Evolutionary conservation across 1,284 basidiomycete species (phyloP), one percentile per base, ranked within the genome.

Genomic region (Puccinia triticina): DNA sequence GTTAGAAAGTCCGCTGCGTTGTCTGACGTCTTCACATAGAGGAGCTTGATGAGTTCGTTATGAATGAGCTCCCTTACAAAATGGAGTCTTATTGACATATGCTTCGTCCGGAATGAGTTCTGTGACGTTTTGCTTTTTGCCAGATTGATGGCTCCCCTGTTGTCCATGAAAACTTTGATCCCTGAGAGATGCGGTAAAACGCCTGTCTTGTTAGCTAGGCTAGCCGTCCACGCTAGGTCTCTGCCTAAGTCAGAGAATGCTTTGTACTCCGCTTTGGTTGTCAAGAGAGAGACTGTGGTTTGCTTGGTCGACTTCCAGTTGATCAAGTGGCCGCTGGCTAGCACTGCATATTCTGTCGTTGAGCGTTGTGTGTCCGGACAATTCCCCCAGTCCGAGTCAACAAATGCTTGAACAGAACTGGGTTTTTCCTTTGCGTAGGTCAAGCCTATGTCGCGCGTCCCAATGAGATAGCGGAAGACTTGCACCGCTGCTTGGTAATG

Each of bases 21-120:
- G 16, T 66, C 12, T 5, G 10, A 11, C 12, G 61, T 66, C 3
- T 14, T 11, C 8, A 40, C 32, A 21, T 66, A 66, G 3, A 10
- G 16, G 61, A 66, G 61, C 5, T 11, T 32, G 37, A 66, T 66
- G 32, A 57, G 53, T 18, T 32, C 16, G 29, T 32, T 53, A 2
- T 21, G 7, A 18, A 77, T 12, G 16, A 57, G 18, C 23, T 77
- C 75, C 4, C 75, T 18, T 16, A 77, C 64, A 11, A 26, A 77
- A 23, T 77, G 75, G n/a, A 59, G 37, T 29, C 64, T 57, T 29
- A 77, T 66, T 1, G 64, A 32, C n/a, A 77, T 29, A 34, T 77
- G 57, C 23, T 77, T 77, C 4, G 43, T 77, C 43, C 75, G 7
- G 50, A 53, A 53, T 53, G 11, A 8, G 18, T 53, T 53, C 23